These are phyloP conservation scores for Urtica urens DNA, from an alignment of 306 rosid genomes.

Conservation along the genomic window DNA sequence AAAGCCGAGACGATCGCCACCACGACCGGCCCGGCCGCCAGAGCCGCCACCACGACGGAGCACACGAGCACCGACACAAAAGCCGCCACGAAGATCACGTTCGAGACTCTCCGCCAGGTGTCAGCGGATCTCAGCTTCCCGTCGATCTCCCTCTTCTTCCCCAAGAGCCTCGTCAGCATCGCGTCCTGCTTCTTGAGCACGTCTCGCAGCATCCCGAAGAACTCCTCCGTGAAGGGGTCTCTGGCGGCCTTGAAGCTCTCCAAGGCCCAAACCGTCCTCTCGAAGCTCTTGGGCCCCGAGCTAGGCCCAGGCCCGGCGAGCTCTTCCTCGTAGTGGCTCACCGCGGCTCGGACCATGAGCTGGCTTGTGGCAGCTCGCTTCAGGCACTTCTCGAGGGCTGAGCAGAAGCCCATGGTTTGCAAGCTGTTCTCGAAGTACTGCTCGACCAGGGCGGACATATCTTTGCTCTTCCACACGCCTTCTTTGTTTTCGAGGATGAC, in stretches of 20 bases:
- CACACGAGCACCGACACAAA: slow-evolving; percentile 67
- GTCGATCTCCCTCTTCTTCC: slow-evolving; percentile 56
- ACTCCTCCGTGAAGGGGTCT: slow-evolving; percentile 71
- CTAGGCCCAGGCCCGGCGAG: slow-evolving; percentile 25
- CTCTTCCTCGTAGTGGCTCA: slow-evolving; percentile 47
- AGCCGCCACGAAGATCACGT: slow-evolving; percentile 54
- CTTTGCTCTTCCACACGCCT: slow-evolving; percentile 60
- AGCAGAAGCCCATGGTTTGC: slow-evolving; percentile 55
- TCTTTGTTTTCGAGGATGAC: slow-evolving; percentile 51
- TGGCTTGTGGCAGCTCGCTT: slow-evolving; percentile 43
- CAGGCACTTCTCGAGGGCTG: slow-evolving; percentile 53
- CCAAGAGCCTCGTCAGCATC: slow-evolving; percentile 41
- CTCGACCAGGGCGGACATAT: slow-evolving; percentile 45
- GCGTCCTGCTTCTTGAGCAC: slow-evolving; percentile 42
- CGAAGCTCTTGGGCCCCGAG: slow-evolving; percentile 38
- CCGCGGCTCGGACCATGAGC: slow-evolving; percentile 47
- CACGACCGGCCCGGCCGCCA: slow-evolving; percentile 68
- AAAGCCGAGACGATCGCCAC: slow-evolving; percentile 64
- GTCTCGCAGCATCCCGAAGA: slow-evolving; percentile 37
- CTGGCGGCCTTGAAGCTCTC: slow-evolving; percentile 54
- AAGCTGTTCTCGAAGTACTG: slow-evolving; percentile 63
- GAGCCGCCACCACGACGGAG: slow-evolving; percentile 82
- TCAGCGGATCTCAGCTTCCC: slow-evolving; percentile 56
- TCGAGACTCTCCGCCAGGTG: slow-evolving; percentile 59
- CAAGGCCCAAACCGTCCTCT: slow-evolving; percentile 52